Conservation (phyloP, 768 basidiomycete species). For the Thelephora ganbajun region DNA sequence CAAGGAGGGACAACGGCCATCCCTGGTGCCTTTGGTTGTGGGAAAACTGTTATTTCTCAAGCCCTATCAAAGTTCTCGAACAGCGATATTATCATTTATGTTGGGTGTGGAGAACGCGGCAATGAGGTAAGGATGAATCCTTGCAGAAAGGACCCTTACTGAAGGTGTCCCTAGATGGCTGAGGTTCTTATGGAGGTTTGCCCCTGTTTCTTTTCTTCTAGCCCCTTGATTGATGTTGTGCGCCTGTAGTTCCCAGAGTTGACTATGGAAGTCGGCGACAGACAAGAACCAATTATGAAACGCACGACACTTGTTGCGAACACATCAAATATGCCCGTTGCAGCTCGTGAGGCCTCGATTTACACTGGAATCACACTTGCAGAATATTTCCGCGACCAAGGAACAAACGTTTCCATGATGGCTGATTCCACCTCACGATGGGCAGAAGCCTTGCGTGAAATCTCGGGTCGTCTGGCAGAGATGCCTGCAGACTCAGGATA, state of each 20-base stretch:
- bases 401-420: conserved; percentile 97
- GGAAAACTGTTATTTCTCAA: conserved; percentile 97
- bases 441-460: conserved; percentile 98
- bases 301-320: conserved; percentile 97
- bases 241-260: conserved; percentile 64
- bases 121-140: conserved; percentile 53
- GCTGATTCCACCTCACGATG: conserved; percentile 97
- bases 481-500: conserved; percentile 99
- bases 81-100: conserved; percentile 98
- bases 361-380: conserved; percentile 99
- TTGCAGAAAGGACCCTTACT: not conserved
- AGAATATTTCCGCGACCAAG: conserved; percentile 99
- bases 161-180: conserved; percentile 48
- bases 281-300: conserved; percentile 99
- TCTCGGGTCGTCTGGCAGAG: conserved; percentile 96
- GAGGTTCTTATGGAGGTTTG: conserved; percentile 95
- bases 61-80: conserved; percentile 98
- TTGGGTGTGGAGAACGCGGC: conserved; percentile 97
- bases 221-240: conserved; percentile 7
- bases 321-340: conserved; percentile 99
- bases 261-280: conserved; percentile 81
- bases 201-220: conserved; percentile 2
- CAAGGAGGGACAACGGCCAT: conserved; percentile 96
- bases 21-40: conserved; percentile 97
- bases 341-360: conserved; percentile 97